These are phyloP conservation scores for Debaryomyces coudertii DNA, from an alignment of 1,139 yeast genomes.

Conservation along the genomic window DNA sequence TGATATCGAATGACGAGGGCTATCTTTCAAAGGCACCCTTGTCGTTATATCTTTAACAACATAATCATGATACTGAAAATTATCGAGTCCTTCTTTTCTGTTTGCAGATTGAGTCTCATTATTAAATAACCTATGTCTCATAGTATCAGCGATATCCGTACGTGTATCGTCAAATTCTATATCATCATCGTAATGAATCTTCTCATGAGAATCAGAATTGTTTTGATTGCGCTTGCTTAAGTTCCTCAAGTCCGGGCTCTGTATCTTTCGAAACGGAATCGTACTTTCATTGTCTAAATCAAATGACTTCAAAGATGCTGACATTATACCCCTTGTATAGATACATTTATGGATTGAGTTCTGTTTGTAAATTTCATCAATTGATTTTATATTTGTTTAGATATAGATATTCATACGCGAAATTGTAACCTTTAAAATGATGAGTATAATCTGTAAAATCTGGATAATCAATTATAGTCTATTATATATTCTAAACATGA, in stretches of 20 bases:
- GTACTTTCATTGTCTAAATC: constrained; percentile 10
- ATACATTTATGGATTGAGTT: not conserved
- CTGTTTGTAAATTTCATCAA: not conserved
- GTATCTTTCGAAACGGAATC: not conserved
- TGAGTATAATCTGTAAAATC: constrained; percentile 1
- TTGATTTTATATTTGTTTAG: constrained; percentile 1
- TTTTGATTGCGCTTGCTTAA: not conserved
- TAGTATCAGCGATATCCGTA: constrained; percentile 24
- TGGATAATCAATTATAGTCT: not conserved
- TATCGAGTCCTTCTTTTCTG: not conserved
- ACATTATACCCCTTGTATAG: constrained; percentile 12
- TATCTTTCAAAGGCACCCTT: constrained; percentile 24
- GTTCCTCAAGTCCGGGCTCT: constrained; percentile 1
- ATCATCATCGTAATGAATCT: constrained; percentile 15
- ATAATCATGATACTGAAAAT: constrained; percentile 3
- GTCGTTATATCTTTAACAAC: constrained; percentile 20
- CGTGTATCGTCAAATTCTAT: constrained; percentile 31
- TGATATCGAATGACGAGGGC: constrained; percentile 1
- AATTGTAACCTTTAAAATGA: not conserved
- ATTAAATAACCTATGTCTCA: constrained; percentile 13
- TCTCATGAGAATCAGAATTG: not conserved
- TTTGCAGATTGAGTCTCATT: constrained; percentile 7
- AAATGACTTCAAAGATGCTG: constrained; percentile 16
- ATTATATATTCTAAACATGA: not conserved
- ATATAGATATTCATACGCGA: constrained; percentile 6